A percentile compares a stretch with the other conserved stretches of the same genome.
Evolutionary conservation across 2,329 filamentous ascomycete genomes (phyloP).

Genomic region (Fusarium acutatum): DNA sequence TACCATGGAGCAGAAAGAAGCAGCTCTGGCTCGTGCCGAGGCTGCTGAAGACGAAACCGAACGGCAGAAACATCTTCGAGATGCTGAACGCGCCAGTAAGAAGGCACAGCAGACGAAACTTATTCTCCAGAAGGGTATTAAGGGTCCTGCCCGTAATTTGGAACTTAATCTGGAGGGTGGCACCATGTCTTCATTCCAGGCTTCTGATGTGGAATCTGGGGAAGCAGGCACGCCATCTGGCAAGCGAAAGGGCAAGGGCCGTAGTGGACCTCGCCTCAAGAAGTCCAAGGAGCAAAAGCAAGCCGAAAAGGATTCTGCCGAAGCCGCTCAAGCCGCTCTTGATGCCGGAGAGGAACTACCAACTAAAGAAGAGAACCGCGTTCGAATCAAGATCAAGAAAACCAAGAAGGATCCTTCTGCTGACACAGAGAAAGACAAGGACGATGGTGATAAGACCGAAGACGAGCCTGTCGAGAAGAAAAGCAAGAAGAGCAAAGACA

Average conservation of each 20-base stretch:
- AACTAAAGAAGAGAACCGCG: conserved; percentile 65
- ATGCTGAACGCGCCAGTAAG: conserved; percentile 89
- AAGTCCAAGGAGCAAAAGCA: conserved; percentile 91
- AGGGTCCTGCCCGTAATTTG: conserved; percentile 74
- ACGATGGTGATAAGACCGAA: conserved; percentile 55
- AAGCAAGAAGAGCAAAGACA: conserved; percentile 61
- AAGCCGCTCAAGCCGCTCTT: conserved; percentile 84
- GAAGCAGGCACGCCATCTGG: conserved; percentile 49
- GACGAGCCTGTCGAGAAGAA: conserved; percentile 48
- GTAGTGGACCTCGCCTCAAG: conserved; percentile 76
- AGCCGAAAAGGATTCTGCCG: conserved; percentile 82
- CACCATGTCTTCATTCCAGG: conserved; percentile 84
- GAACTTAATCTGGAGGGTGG: conserved; percentile 86
- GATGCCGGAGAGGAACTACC: conserved; percentile 79
- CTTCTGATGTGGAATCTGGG: conserved; percentile 64
- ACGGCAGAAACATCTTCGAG: conserved; percentile 79
- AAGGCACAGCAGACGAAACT: conserved; percentile 92
- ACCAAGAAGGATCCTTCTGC: conserved; percentile 45
- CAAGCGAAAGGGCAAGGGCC: conserved; percentile 55
- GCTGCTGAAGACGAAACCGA: conserved; percentile 84
- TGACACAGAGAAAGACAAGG: conserved; percentile 55
- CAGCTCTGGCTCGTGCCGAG: conserved; percentile 79
- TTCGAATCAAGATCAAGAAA: conserved; percentile 71
- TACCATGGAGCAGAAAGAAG: conserved; percentile 89
- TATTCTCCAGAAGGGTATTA: conserved; percentile 86